Evolutionary conservation across 2,329 filamentous ascomycete species (phyloP).

Genomic region (Cordyceps tenuipes): DNA sequence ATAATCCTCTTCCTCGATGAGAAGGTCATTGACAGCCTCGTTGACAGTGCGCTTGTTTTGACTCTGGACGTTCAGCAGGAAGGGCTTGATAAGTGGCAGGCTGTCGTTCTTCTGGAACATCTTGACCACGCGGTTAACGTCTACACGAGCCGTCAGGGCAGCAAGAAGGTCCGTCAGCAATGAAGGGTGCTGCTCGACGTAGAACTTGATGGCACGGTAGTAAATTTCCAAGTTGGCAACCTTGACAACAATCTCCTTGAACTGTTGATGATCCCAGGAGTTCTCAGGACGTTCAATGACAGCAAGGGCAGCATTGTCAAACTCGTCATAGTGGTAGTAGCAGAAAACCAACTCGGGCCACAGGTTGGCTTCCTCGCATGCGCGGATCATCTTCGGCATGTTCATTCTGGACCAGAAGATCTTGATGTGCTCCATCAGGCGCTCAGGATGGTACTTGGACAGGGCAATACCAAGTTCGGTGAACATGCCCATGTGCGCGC

Average conservation of each 20-base stretch:
- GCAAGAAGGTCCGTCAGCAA: conserved; percentile 93
- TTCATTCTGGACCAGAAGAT: conserved; percentile 98
- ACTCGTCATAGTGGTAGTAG: conserved; percentile 97
- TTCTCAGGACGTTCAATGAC: conserved; percentile 98
- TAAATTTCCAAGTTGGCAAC: conserved; percentile 98
- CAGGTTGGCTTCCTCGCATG: conserved; percentile 86
- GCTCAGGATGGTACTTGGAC: conserved; percentile 89
- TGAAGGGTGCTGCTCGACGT: conserved; percentile 92
- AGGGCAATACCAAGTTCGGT: conserved; percentile 86
- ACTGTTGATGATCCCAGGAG: conserved; percentile 98
- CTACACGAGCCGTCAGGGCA: conserved; percentile 82
- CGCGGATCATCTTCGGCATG: conserved; percentile 91
- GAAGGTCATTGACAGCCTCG: conserved; percentile 91
- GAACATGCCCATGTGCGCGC: conserved; percentile 95
- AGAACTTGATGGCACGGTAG: conserved; percentile 94
- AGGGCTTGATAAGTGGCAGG: conserved; percentile 95
- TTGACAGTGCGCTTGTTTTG: conserved; percentile 99
- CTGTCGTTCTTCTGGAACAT: conserved; percentile 99
- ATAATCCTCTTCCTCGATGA: conserved; percentile 99
- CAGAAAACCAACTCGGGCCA: conserved; percentile 98
- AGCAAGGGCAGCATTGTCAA: conserved; percentile 89
- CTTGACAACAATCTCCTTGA: conserved; percentile 98
- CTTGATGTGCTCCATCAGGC: conserved; percentile 96
- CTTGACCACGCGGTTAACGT: conserved; percentile 97
- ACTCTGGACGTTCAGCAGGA: conserved; percentile 88